These are phyloP conservation scores for Microcos paniculata DNA, from an alignment of 345 rosid genomes.

Conservation along the genomic window DNA sequence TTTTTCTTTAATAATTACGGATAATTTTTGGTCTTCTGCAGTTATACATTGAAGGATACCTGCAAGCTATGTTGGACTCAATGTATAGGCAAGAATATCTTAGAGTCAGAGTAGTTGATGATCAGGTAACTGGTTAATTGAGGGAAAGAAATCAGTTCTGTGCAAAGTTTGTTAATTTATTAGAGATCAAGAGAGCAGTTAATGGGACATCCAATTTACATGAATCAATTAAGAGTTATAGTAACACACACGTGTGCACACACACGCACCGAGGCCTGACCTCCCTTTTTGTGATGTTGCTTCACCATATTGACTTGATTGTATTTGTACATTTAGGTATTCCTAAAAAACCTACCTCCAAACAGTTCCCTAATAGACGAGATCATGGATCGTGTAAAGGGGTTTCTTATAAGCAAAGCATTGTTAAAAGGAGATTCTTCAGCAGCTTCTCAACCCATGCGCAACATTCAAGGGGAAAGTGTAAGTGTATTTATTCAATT, in stretches of 20 bases:
- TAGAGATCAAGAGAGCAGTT: background rate
- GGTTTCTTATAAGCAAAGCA: slow-evolving; percentile 80
- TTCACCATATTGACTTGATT: slow-evolving; percentile 5
- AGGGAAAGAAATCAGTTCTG: background rate
- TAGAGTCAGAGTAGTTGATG: slow-evolving; percentile 82
- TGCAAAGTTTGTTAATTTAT: background rate
- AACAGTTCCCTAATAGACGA: slow-evolving; percentile 79
- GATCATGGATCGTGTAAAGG: slow-evolving; percentile 88
- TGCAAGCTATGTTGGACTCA: slow-evolving; percentile 91
- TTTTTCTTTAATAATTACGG: background rate
- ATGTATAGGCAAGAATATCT: slow-evolving; percentile 92
- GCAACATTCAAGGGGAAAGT: slow-evolving; percentile 69
- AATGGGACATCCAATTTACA: background rate
- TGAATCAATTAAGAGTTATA: background rate
- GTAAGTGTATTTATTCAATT: slow-evolving; percentile 36
- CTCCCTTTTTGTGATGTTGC: no score
- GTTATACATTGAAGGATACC: slow-evolving; percentile 93
- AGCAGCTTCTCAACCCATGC: slow-evolving; percentile 57
- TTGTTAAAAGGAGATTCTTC: slow-evolving; percentile 86
- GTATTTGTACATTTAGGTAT: slow-evolving; percentile 47
- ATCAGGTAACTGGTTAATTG: slow-evolving; percentile 55
- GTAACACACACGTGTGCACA: no score
- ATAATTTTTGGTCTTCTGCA: slow-evolving; percentile 35
- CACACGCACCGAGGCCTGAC: no score
- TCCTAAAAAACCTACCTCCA: slow-evolving; percentile 91